Conservation (phyloP, 2,329 filamentous ascomycete species). For the Clarireedia monteithiana region DNA sequence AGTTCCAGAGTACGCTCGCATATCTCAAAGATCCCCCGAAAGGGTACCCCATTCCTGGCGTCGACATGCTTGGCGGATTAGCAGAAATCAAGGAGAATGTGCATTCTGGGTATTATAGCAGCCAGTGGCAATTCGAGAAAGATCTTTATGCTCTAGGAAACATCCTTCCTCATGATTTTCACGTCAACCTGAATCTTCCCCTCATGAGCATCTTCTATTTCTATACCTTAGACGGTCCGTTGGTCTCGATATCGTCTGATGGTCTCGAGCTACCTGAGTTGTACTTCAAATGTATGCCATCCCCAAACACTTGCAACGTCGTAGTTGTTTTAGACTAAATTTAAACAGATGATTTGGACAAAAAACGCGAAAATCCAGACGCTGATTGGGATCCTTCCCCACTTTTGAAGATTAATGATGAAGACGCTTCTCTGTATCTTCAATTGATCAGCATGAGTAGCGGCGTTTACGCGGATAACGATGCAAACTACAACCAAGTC, state of each 20-base stretch:
- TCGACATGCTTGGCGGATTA: conserved; percentile 17
- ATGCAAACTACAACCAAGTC: conserved; percentile 33
- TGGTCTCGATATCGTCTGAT: conserved; percentile 53
- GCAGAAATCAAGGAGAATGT: conserved; percentile 12
- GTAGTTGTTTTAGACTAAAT: neutral
- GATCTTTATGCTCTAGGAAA: conserved; percentile 11
- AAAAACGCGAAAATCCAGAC: neutral
- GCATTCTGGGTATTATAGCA: conserved; percentile 12
- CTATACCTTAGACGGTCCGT: conserved; percentile 14
- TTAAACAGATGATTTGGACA: conserved; percentile 8
- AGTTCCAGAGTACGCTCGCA: conserved; percentile 15
- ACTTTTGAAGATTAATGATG: conserved; percentile 46
- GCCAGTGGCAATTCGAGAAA: conserved; percentile 18
- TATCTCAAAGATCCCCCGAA: conserved; percentile 22
- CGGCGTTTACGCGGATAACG: conserved; percentile 29
- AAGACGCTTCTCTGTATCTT: conserved; percentile 39
- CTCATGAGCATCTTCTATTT: conserved; percentile 40
- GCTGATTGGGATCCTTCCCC: conserved; percentile 33
- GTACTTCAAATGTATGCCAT: conserved; percentile 29
- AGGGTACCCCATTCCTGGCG: conserved; percentile 13
- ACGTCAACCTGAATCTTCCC: conserved; percentile 39
- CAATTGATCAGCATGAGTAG: conserved; percentile 34
- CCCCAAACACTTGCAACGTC: neutral
- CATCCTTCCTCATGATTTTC: conserved; percentile 47
- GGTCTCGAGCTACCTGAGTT: conserved; percentile 47